Evolutionary conservation across 345 rosid genomes (phyloP).

Genomic region (Sonneratia alba): DNA sequence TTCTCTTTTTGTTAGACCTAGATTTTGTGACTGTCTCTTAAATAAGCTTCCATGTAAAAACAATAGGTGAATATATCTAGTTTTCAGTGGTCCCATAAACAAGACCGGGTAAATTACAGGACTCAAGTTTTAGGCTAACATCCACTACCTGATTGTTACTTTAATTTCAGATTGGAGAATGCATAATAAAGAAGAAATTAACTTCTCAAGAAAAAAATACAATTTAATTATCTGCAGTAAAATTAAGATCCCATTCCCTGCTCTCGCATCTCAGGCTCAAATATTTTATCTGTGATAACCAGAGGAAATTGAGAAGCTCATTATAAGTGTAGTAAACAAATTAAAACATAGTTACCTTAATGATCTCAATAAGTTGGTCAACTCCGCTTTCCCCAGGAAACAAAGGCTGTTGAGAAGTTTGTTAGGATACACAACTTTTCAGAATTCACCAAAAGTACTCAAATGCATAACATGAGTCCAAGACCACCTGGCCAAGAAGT

Average conservation of each 20-base stretch:
- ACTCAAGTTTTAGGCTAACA: not conserved
- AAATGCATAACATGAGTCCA: conserved; percentile 1
- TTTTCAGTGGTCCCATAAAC: not conserved
- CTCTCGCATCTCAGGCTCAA: not conserved
- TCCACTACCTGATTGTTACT: not conserved
- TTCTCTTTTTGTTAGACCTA: not conserved
- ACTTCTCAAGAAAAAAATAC: not conserved
- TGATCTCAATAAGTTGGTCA: conserved; percentile 92
- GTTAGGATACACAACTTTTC: conserved; percentile 7
- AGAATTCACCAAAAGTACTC: not conserved
- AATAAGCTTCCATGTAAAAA: not conserved
- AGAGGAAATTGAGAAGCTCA: not conserved
- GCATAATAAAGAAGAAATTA: not conserved
- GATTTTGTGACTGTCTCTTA: no score
- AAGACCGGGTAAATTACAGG: not conserved
- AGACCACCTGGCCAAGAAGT: conserved; percentile 74
- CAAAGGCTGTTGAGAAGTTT: conserved; percentile 48
- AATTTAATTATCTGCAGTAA: not conserved
- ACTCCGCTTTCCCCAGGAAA: conserved; percentile 99
- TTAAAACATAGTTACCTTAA: conserved; percentile 50
- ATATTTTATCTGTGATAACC: not conserved
- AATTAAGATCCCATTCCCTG: not conserved
- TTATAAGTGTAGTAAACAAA: not conserved
- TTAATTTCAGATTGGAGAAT: not conserved
- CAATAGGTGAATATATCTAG: not conserved